phyloP scores from a whole-genome alignment of 768 basidiomycete species.

The Trametes punicea region DNA sequence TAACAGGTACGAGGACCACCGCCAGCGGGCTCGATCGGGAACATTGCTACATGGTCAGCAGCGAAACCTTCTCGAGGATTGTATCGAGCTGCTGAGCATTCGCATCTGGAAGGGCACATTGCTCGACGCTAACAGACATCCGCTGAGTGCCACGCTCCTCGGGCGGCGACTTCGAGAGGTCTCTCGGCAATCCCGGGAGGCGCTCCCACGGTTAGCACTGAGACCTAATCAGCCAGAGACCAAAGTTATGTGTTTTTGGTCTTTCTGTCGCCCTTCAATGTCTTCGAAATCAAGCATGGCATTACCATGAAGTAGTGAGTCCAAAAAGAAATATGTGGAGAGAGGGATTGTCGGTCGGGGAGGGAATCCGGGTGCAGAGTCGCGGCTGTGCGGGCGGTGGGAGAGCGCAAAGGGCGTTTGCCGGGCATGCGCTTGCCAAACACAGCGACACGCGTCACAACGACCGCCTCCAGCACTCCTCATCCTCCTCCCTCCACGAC shows the following conservation, averaged over 20 bases:
- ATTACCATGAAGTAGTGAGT: neutral
- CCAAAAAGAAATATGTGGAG: neutral
- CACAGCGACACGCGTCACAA: conserved; percentile 26
- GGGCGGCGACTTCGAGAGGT: too few relatives aligned
- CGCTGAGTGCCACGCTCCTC: neutral
- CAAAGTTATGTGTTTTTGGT: too few relatives aligned
- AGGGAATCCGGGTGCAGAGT: conserved; percentile 16
- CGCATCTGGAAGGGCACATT: too few relatives aligned
- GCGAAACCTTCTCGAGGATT: too few relatives aligned
- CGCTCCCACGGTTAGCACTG: too few relatives aligned
- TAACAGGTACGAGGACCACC: neutral
- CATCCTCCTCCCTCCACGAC: conserved; percentile 22
- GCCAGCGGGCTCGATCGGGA: neutral
- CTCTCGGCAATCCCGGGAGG: too few relatives aligned
- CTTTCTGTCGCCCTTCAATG: neutral
- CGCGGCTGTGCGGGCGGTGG: conserved; percentile 23
- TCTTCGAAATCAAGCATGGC: neutral
- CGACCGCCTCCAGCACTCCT: conserved; percentile 26
- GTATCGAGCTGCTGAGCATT: too few relatives aligned
- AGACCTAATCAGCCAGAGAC: too few relatives aligned
- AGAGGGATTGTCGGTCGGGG: neutral
- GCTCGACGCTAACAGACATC: neutral
- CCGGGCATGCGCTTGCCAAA: conserved; percentile 26
- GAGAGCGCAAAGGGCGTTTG: conserved; percentile 23
- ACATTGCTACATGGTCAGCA: too few relatives aligned